Evolutionary conservation across 2,329 filamentous ascomycete genomes (phyloP), one percentile per base, ranked within the genome.

Genomic region (Xylaria sp.): DNA sequence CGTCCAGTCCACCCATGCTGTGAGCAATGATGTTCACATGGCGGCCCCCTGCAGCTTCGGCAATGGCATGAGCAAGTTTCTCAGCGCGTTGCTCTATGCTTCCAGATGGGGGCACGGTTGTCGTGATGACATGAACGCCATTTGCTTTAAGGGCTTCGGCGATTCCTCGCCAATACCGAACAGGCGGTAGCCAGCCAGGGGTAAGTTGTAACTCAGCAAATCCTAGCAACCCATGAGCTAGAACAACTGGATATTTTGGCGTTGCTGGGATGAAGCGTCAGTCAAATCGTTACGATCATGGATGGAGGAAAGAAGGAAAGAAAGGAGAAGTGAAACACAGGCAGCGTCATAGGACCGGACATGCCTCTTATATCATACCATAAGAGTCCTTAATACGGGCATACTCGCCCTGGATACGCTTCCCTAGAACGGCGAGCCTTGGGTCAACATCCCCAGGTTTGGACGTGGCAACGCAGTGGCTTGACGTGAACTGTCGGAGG

Each of bases 21-120:
- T 92, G 89, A 47, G 84, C 84, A 18, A 92, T 79, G 60, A 96
- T 89, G 70, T 90, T 91, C 65, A 96, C 90, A 54, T 86, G 83
- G 61, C 74, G 76, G 16, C 77, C 78, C 19, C 71, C 66, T 1
- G 80, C 77, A 8, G 72, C 74, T 19, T 72, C 67, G 52, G 77
- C 77, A 60, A 88, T 86, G 63, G 82, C 78, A 63, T 75, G 68
- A 37, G 79, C 78, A n/a, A 88, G 78, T 66, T 79, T 79, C 59
- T 79, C 78, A 30, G 85, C 85, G 58, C 85, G 81, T 61, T 81
- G 77, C 71, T 83, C 80, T 68, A 88, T 87, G 59, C 79, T 83
- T 44, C 79, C 80, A 2, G 82, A 83, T 9, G 85, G 80, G 3
- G 85, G 85, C 1, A 88, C 85, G 1, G 80, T 75, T n/a, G 85